phyloP scores from a whole-genome alignment of 2,329 filamentous ascomycete genomes.

The Botrytis aclada region DNA sequence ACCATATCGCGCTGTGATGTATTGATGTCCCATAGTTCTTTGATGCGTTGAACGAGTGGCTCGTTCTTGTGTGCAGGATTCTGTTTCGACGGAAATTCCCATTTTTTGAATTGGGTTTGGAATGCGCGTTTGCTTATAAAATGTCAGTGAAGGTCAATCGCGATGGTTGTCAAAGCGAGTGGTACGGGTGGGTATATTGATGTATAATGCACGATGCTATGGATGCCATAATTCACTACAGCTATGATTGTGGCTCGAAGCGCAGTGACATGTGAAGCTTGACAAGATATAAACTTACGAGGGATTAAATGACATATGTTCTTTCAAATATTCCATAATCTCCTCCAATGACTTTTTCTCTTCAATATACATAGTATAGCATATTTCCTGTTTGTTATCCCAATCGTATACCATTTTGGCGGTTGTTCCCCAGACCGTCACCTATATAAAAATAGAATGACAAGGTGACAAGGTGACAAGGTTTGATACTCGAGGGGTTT shows the following conservation, averaged over 20 bases:
- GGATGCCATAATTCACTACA: slow-evolving; percentile 29
- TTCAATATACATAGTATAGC: slow-evolving; percentile 71
- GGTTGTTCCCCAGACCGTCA: not conserved
- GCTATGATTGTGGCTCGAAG: not conserved
- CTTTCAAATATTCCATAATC: slow-evolving; percentile 69
- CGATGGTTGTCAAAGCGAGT: slow-evolving; percentile 23
- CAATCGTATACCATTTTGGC: slow-evolving; percentile 55
- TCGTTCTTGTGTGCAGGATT: slow-evolving; percentile 69
- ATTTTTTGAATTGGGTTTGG: slow-evolving; percentile 72
- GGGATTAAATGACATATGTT: slow-evolving; percentile 55
- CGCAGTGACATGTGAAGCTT: not conserved
- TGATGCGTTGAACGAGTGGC: slow-evolving; percentile 64
- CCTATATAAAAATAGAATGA: not conserved
- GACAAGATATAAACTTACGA: slow-evolving; percentile 16
- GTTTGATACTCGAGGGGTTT: not conserved
- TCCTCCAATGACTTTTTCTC: slow-evolving; percentile 71
- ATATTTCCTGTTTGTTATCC: slow-evolving; percentile 63
- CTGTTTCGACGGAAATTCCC: slow-evolving; percentile 75
- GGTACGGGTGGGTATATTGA: slow-evolving; percentile 26
- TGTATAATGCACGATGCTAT: not conserved
- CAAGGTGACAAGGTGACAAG: not conserved
- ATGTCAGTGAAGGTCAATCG: not conserved
- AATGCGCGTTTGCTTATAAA: slow-evolving; percentile 66
- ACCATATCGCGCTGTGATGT: slow-evolving; percentile 72
- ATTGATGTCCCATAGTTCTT: slow-evolving; percentile 76